Evolutionary conservation across 2,329 filamentous ascomycete genomes (phyloP).

Genomic region (Dactylellina drechsleri): DNA sequence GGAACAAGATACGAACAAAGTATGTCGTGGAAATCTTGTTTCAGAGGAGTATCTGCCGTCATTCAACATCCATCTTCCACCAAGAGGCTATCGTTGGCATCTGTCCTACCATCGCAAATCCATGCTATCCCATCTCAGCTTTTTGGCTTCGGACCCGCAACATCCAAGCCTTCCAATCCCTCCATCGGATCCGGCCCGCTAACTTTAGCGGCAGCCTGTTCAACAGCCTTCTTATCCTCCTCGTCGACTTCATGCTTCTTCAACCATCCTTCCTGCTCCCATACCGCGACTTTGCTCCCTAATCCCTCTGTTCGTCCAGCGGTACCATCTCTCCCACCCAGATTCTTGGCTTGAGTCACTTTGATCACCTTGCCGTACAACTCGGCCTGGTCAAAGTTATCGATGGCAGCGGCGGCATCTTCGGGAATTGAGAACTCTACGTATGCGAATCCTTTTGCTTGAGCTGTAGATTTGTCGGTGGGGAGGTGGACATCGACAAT

Average conservation of each 20-base stretch:
- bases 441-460: slow-evolving; percentile 90
- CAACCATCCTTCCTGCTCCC: slow-evolving; percentile 93
- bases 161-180: slow-evolving; percentile 89
- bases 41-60: background rate
- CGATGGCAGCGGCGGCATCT: slow-evolving; percentile 93
- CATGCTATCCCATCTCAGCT: slow-evolving; percentile 21
- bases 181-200: slow-evolving; percentile 85
- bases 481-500: slow-evolving; percentile 91
- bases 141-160: slow-evolving; percentile 83
- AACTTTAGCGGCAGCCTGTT: slow-evolving; percentile 63
- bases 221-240: slow-evolving; percentile 74
- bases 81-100: background rate
- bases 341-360: slow-evolving; percentile 82
- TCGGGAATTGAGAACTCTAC: slow-evolving; percentile 88
- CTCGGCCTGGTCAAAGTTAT: slow-evolving; percentile 99
- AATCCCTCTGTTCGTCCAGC: slow-evolving; percentile 90
- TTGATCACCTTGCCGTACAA: slow-evolving; percentile 92
- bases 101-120: background rate
- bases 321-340: slow-evolving; percentile 62
- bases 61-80: background rate
- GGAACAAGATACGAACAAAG: slow-evolving; percentile 3
- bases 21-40: background rate
- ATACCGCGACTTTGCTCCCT: slow-evolving; percentile 91
- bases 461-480: slow-evolving; percentile 78
- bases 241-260: slow-evolving; percentile 86